A percentile compares a stretch with the other conserved stretches of the same genome.
Conservation (phyloP, 2,329 filamentous ascomycete species). For the Fusarium sp. region DNA sequence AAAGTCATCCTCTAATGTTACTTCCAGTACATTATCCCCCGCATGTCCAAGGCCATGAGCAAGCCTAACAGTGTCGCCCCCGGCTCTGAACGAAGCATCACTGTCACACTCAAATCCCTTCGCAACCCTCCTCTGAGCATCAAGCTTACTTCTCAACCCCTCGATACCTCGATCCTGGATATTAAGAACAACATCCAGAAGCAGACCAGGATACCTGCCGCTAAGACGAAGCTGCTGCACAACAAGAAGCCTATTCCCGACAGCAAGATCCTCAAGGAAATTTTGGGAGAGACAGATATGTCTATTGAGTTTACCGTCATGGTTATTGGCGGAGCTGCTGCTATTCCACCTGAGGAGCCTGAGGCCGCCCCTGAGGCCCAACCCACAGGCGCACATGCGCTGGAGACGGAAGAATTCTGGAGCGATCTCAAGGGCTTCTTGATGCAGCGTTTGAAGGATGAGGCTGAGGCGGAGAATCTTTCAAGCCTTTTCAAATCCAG, state of each 20-base stretch:
- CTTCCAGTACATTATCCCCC: constrained; percentile 76
- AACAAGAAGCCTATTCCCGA: constrained; percentile 89
- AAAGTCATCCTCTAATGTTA: constrained; percentile 10
- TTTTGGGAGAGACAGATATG: constrained; percentile 65
- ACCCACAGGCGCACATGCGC: constrained; percentile 65
- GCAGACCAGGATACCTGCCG: constrained; percentile 71
- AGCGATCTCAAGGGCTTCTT: constrained; percentile 84
- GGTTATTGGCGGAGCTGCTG: constrained; percentile 78
- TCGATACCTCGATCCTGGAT: constrained; percentile 80
- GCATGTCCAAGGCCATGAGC: constrained; percentile 69
- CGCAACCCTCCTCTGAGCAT: constrained; percentile 80
- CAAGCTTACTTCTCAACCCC: constrained; percentile 70
- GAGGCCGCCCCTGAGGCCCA: constrained; percentile 46
- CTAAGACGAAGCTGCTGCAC: constrained; percentile 86
- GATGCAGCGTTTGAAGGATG: constrained; percentile 80
- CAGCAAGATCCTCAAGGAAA: constrained; percentile 79
- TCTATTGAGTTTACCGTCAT: constrained; percentile 84
- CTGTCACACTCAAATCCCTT: constrained; percentile 77
- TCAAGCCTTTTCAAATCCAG: constrained; percentile 75
- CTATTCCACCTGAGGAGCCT: constrained; percentile 56
- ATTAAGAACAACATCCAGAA: constrained; percentile 77
- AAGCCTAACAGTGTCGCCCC: constrained; percentile 61
- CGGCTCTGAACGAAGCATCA: constrained; percentile 64
- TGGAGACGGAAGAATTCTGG: constrained; percentile 86
- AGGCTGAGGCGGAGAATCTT: constrained; percentile 71